Conservation (phyloP, 1,284 basidiomycete species). For the Psilocybe mexicana region DNA sequence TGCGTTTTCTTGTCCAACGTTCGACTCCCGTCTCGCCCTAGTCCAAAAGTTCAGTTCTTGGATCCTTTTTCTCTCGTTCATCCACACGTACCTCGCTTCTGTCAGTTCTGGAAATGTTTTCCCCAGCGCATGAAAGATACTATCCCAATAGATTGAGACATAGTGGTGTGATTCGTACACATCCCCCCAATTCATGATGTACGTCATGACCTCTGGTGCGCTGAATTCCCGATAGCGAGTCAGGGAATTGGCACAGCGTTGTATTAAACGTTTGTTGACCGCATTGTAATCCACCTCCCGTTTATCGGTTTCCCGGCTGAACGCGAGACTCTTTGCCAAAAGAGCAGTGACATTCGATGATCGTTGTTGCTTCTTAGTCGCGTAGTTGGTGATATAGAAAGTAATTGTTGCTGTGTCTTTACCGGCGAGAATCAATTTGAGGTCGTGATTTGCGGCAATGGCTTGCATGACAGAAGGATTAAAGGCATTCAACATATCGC, state of each 20-base stretch:
- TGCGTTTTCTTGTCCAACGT: no score
- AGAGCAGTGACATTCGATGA: slow-evolving; percentile 11
- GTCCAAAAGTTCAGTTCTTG: no score
- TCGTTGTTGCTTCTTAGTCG: slow-evolving; percentile 13
- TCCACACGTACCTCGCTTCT: neutral
- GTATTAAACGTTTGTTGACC: neutral
- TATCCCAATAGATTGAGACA: slow-evolving; percentile 7
- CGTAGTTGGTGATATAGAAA: slow-evolving; percentile 12
- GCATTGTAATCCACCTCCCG: neutral
- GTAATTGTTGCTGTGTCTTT: slow-evolving; percentile 2
- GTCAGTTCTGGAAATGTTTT: neutral
- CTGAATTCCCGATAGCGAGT: slow-evolving; percentile 38
- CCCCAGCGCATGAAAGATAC: slow-evolving; percentile 23
- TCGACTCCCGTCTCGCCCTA: no score
- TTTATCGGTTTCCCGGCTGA: neutral
- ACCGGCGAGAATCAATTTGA: slow-evolving; percentile 10
- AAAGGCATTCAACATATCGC: neutral
- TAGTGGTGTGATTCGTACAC: slow-evolving; percentile 10
- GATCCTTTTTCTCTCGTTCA: no score
- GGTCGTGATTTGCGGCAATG: slow-evolving; percentile 2
- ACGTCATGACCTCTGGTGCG: slow-evolving; percentile 32
- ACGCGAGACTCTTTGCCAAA: slow-evolving; percentile 3
- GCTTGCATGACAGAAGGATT: slow-evolving; percentile 3
- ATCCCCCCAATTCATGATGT: slow-evolving; percentile 13
- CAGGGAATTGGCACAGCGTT: slow-evolving; percentile 27